Evolutionary conservation across 2,329 filamentous ascomycete species (phyloP), one percentile per base, ranked within the genome.

Genomic region (Cladosporium sp.): DNA sequence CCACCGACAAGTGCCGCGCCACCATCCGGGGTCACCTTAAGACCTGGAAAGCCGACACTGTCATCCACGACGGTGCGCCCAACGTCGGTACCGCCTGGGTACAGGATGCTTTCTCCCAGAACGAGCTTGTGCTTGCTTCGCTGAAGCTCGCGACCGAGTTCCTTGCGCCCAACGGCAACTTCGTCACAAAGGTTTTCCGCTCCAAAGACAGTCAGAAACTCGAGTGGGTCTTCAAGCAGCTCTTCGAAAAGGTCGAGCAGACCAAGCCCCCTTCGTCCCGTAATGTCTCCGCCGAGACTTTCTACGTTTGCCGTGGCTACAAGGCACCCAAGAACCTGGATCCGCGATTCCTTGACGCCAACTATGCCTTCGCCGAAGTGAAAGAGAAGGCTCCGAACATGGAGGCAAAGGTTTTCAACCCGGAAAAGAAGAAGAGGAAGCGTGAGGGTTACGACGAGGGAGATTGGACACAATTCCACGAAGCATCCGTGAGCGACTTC

Each of bases 81-180:
- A 98, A 98, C 63, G 93, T 98, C 51, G 93, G 93, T 83, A 92
- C 90, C 0, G 91, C 93, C 0, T 98, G 93, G 93, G 86, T 91
- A 38, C 93, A 98, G 72, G 93, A 98, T 75, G 93, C 93, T 38
- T 98, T 95, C 78, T 92, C 92, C 55, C 93, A 98, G 71, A 93
- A 92, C 52, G 92, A 97, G 71, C 76, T 98, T 46, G 89, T 87
- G 11, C 74, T 98, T 49, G 88, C 95, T 67, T 86, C 88, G 7
- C 78, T 98, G 78, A 95, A 94, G 69, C 75, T 98, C 51, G 93
- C 93, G 3, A 95, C 90, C 0, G 92, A 98, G 59, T 98, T 98
- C 60, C 72, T 98, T 51, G 78, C 82, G 15, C 86, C 92, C 67
- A 89, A 91, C 39, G 93, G 93, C 56, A 92, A 85, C 7, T 97